phyloP scores from a whole-genome alignment of 495 filamentous ascomycete genomes.

The Tuber umbilicatum region DNA sequence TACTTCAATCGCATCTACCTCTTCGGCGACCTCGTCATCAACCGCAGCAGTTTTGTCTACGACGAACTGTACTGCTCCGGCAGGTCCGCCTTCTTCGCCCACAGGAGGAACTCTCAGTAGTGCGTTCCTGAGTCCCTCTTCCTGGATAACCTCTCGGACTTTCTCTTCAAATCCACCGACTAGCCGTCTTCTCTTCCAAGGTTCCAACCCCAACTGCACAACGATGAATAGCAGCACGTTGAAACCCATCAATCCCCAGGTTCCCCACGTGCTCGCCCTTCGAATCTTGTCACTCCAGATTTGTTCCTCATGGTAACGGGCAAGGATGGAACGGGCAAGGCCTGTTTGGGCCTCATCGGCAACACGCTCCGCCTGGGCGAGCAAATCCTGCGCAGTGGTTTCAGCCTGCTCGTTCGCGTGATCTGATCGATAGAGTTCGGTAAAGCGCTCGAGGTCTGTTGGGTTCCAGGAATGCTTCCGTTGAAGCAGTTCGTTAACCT shows the following conservation, averaged over 20 bases:
- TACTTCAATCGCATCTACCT: slow-evolving; percentile 49
- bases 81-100: background rate
- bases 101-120: slow-evolving; percentile 12
- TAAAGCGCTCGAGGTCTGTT: slow-evolving; percentile 87
- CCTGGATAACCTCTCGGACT: slow-evolving; percentile 74
- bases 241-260: slow-evolving; percentile 94
- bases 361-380: slow-evolving; percentile 66
- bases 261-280: slow-evolving; percentile 94
- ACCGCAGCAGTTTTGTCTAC: slow-evolving; percentile 22
- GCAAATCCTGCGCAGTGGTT: slow-evolving; percentile 59
- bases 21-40: slow-evolving; percentile 50
- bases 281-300: slow-evolving; percentile 98
- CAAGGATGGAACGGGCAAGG: slow-evolving; percentile 71
- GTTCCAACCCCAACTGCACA: slow-evolving; percentile 88
- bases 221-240: slow-evolving; percentile 85
- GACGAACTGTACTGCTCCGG: slow-evolving; percentile 7
- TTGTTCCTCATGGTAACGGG: slow-evolving; percentile 96
- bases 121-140: slow-evolving; percentile 42
- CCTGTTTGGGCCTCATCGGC: slow-evolving; percentile 67
- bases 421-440: slow-evolving; percentile 80
- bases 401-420: slow-evolving; percentile 91
- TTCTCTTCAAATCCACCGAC: slow-evolving; percentile 71
- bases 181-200: slow-evolving; percentile 74
- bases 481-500: slow-evolving; percentile 88
- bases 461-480: slow-evolving; percentile 89